Base-by-base conservation (phyloP, 352 stramenopile species). In the Phytopythium mirpurense region DNA sequence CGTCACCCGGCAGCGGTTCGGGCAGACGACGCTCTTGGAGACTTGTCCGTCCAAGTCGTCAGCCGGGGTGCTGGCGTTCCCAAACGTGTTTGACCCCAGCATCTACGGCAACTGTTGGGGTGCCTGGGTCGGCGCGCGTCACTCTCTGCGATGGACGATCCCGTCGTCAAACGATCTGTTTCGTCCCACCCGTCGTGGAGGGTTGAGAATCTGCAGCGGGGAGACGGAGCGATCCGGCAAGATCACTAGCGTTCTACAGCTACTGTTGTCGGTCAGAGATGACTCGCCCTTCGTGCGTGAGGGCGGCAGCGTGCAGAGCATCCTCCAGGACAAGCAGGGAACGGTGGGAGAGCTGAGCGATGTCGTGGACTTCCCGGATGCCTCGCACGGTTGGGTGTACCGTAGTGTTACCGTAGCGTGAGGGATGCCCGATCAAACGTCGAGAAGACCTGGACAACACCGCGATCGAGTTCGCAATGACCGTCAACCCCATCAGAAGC, bases 321-420 rank as follows among this genome's bases (percentile, higher is more conserved):
- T 74, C 23, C 54, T 75, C 11, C 35, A 19, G 15, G 34, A 42
- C 21, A 52, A 43, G 29, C 27, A 3, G 1, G 35, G 23, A 16
- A 16, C 32, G 40, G n/a, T 47, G 19, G 51, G 54, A 48, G 9
- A 51, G 19, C 46, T 59, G 23, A 62, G 65, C 32, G 41, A 52
- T 11, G 62, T 70, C 10, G 31, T 72, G 6, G 57, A 73, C 53
- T 83, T 76, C 54, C 50, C 59, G 7, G 44, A 67, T 19, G 61
- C 64, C 43, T 55, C 59, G 21, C 70, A 82, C 37, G 70, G 70
- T 24, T 84, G 67, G 67, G 70, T 78, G 47, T 68, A 78, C 57
- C 68, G 73, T 35, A 68, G 65, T 31, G 68, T n/a, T n/a, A n/a
- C n/a, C n/a, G n/a, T n/a, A n/a, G 78, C 41, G 32, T 82, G 38